These are phyloP conservation scores for Cydonia oblonga DNA, from an alignment of 331 rosid genomes.

Conservation along the genomic window DNA sequence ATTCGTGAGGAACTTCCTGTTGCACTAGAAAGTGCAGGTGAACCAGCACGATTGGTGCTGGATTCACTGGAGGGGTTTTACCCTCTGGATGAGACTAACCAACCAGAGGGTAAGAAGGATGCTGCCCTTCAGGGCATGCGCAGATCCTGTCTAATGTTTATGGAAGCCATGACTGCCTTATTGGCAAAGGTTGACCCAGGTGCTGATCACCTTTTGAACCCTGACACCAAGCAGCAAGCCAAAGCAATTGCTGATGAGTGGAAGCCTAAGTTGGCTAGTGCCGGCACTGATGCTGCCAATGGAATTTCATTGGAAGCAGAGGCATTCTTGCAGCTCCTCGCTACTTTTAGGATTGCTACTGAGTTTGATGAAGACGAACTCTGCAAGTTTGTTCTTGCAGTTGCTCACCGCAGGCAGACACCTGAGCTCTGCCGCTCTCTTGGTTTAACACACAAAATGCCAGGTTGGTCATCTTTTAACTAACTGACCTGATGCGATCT, in stretches of 20 bases:
- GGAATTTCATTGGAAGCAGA: conserved; percentile 81
- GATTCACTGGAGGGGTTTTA: conserved; percentile 73
- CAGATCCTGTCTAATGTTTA: conserved; percentile 43
- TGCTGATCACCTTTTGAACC: conserved; percentile 66
- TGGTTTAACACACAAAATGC: conserved; percentile 75
- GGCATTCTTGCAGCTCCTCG: conserved; percentile 78
- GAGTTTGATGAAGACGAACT: conserved; percentile 83
- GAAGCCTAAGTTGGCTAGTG: conserved; percentile 63
- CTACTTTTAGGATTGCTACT: conserved; percentile 69
- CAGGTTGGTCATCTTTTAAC: conserved; percentile 81
- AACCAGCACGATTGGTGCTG: conserved; percentile 64
- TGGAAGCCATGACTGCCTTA: conserved; percentile 63
- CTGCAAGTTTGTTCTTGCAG: conserved; percentile 81
- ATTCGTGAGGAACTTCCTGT: conserved; percentile 48
- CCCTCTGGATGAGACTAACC: conserved; percentile 49
- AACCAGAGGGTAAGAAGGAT: conserved; percentile 37
- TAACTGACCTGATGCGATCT: conserved; percentile 55
- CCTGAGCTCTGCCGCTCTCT: conserved; percentile 87
- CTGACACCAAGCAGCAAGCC: conserved; percentile 82
- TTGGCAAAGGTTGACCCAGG: conserved; percentile 66
- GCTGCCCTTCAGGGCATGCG: conserved; percentile 73
- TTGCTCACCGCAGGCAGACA: conserved; percentile 68
- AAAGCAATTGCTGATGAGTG: conserved; percentile 86
- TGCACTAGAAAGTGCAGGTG: conserved; percentile 62
- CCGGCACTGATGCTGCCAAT: conserved; percentile 71